These are phyloP conservation scores for Ichthyophthirius multifiliis DNA, from an alignment of 169 alveolate genomes.

Conservation along the genomic window DNA sequence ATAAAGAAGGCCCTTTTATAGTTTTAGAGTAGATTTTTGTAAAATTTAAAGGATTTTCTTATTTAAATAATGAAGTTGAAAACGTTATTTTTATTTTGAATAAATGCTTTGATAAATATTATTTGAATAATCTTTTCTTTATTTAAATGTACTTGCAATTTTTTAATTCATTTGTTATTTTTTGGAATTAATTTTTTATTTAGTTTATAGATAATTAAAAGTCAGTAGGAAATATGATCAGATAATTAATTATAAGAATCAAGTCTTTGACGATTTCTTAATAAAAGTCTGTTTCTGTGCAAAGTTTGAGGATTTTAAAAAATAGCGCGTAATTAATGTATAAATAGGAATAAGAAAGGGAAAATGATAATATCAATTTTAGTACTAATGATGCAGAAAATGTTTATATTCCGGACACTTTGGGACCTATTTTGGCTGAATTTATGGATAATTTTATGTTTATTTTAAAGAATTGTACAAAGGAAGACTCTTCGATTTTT, in stretches of 20 bases:
- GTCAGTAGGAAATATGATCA: background rate
- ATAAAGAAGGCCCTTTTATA: conserved; percentile 1
- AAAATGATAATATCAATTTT: background rate
- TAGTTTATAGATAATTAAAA: background rate
- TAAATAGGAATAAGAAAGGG: background rate
- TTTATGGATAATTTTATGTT: background rate
- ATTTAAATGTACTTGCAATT: background rate
- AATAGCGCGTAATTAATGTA: background rate
- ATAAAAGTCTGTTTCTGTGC: background rate
- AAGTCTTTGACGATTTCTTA: background rate
- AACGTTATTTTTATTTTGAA: background rate
- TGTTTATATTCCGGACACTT: background rate
- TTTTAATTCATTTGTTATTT: background rate
- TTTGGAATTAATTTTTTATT: background rate
- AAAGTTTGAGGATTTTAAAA: background rate
- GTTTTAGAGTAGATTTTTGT: background rate
- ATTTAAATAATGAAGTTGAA: background rate
- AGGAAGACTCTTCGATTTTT: background rate
- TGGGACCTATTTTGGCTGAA: background rate
- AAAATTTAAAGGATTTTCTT: background rate
- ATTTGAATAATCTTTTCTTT: background rate
- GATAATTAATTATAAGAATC: background rate
- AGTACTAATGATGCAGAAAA: background rate
- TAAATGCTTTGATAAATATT: background rate
- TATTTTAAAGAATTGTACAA: background rate